phyloP scores from a whole-genome alignment of 768 basidiomycete species.

The Cyclocybe cylindracea region DNA sequence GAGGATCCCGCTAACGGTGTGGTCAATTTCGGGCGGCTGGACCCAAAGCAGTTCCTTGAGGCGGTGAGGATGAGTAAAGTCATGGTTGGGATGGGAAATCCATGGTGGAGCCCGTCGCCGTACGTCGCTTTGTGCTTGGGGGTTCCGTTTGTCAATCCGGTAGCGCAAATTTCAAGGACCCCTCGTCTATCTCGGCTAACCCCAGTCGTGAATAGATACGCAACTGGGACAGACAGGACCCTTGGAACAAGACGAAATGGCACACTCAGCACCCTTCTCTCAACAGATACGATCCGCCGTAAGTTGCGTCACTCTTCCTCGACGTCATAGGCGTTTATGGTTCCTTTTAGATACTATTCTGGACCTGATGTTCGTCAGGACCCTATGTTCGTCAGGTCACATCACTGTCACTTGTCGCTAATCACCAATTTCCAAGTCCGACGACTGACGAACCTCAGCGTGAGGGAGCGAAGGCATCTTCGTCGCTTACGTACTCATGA shows the following conservation, averaged over 20 bases:
- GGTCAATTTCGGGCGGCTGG: slow-evolving; percentile 19
- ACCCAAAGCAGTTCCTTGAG: slow-evolving; percentile 16
- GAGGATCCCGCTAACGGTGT: slow-evolving; percentile 21
- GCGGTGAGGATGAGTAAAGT: slow-evolving; percentile 25
- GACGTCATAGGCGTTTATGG: neutral
- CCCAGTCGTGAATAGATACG: slow-evolving; percentile 12
- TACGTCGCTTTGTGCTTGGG: slow-evolving; percentile 37
- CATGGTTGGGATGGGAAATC: slow-evolving; percentile 29
- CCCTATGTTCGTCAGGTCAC: too few relatives aligned
- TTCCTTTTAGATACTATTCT: too few relatives aligned
- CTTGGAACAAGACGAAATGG: slow-evolving; percentile 26
- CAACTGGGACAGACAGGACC: slow-evolving; percentile 26
- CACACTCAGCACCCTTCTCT: slow-evolving; percentile 30
- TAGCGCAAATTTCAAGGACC: slow-evolving; percentile 2
- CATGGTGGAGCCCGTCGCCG: slow-evolving; percentile 28
- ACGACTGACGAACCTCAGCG: too few relatives aligned
- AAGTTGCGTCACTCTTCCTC: slow-evolving; percentile 5
- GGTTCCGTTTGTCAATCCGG: slow-evolving; percentile 39
- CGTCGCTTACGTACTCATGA: too few relatives aligned
- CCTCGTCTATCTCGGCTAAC: neutral
- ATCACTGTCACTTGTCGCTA: too few relatives aligned
- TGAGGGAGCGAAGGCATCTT: too few relatives aligned
- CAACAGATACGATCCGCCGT: slow-evolving; percentile 28
- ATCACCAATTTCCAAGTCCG: too few relatives aligned
- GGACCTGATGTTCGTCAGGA: too few relatives aligned